Evolutionary conservation across 2,329 filamentous ascomycete genomes (phyloP).

Genomic region (Penicillium hesseltinei): DNA sequence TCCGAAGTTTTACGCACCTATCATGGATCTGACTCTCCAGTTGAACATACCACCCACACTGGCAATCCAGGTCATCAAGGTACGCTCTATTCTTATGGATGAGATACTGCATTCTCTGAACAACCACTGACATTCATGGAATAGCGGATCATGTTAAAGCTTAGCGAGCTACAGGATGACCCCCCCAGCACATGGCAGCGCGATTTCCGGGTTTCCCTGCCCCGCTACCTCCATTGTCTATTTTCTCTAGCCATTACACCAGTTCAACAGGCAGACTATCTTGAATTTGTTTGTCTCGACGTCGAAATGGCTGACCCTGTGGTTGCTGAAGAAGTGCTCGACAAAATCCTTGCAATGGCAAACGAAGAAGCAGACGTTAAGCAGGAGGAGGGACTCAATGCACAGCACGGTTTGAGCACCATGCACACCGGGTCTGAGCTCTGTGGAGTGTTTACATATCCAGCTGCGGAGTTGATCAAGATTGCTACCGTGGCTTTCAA

Average conservation of each 20-base stretch:
- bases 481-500: slow-evolving; percentile 57
- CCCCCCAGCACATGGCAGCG: not conserved
- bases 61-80: not conserved
- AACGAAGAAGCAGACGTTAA: not conserved
- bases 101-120: not conserved
- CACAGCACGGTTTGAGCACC: not conserved
- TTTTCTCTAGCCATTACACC: not conserved
- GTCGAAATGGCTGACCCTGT: slow-evolving; percentile 11
- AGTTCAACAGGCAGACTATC: no score
- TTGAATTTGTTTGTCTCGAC: not conserved
- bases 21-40: not conserved
- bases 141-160: not conserved
- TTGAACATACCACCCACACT: not conserved
- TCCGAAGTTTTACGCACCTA: not conserved
- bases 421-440: not conserved
- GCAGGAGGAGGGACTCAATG: not conserved
- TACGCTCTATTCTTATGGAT: not conserved
- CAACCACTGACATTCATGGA: not conserved
- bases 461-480: slow-evolving; percentile 57
- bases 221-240: slow-evolving; percentile 4
- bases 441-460: slow-evolving; percentile 38
- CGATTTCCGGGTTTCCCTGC: not conserved
- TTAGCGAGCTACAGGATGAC: not conserved
- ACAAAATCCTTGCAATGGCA: slow-evolving; percentile 33
- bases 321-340: slow-evolving; percentile 35